phyloP scores from a whole-genome alignment of 768 basidiomycete genomes.

The Mycena latifolia region DNA sequence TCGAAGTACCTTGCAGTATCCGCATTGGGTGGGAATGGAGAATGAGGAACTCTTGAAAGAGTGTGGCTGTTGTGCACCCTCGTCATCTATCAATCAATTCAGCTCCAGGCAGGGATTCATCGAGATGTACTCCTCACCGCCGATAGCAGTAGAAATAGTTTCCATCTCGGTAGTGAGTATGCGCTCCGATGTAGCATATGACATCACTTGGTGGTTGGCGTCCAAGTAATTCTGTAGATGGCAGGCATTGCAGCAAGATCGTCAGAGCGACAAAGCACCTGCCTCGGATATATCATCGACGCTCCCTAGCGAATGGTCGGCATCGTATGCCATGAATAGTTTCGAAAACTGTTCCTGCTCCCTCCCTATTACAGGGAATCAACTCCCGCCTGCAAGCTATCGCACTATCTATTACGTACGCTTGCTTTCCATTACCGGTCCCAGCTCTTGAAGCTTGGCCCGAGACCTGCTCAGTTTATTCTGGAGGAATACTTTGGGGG shows the following conservation, averaged over 20 bases:
- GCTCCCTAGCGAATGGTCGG: constrained; percentile 65
- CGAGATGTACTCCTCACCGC: constrained; percentile 57
- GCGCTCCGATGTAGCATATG: constrained; percentile 66
- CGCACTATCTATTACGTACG: constrained; percentile 54
- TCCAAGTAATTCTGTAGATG: constrained; percentile 71
- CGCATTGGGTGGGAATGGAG: constrained; percentile 86
- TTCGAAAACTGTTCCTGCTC: constrained; percentile 66
- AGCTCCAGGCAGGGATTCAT: not conserved
- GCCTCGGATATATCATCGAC: constrained; percentile 72
- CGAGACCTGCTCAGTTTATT: constrained; percentile 76
- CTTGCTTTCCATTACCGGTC: constrained; percentile 68
- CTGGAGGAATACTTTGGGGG: constrained; percentile 84
- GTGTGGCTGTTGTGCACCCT: constrained; percentile 78
- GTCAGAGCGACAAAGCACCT: constrained; percentile 38
- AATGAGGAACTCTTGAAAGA: constrained; percentile 89
- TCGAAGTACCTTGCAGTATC: constrained; percentile 77
- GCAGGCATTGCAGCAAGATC: constrained; percentile 32
- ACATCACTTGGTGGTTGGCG: constrained; percentile 67
- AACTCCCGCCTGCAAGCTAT: constrained; percentile 2
- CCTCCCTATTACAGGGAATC: constrained; percentile 50
- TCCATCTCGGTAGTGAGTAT: constrained; percentile 76
- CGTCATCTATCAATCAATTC: constrained; percentile 66
- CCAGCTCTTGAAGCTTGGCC: constrained; percentile 72
- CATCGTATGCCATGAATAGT: constrained; percentile 60
- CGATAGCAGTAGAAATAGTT: constrained; percentile 69